phyloP scores from a whole-genome alignment of 306 rosid species.

The Lathyrus oleraceus region DNA sequence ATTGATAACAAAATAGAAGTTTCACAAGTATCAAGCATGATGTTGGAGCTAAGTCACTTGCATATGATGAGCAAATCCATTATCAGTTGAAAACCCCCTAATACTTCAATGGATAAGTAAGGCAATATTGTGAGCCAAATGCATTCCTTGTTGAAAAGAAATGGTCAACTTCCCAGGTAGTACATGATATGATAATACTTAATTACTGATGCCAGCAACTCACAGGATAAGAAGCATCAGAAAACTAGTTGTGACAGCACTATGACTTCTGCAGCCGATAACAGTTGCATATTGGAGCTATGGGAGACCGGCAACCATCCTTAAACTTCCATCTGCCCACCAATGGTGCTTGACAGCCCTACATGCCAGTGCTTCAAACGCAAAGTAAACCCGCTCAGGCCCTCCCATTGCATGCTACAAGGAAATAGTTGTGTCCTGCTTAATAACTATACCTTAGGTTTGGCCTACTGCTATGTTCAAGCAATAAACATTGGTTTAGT shows the following conservation, averaged over 20 bases:
- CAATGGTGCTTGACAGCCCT: slow-evolving; percentile 2
- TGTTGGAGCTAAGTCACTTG: slow-evolving; percentile 33
- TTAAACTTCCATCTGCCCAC: not conserved
- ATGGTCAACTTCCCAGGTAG: slow-evolving; percentile 4
- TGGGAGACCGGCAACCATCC: slow-evolving; percentile 5
- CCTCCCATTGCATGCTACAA: not conserved
- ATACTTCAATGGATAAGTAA: slow-evolving; percentile 43
- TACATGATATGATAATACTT: not conserved
- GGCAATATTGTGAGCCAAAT: slow-evolving; percentile 13
- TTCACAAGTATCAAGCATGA: not conserved
- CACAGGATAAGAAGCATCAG: slow-evolving; percentile 55
- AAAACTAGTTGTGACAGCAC: slow-evolving; percentile 40
- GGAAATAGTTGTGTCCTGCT: not conserved
- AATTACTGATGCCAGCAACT: slow-evolving; percentile 49
- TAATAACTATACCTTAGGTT: not conserved
- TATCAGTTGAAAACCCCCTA: slow-evolving; percentile 57
- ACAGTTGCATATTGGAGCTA: not conserved
- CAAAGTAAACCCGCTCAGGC: no score
- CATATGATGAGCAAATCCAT: slow-evolving; percentile 39
- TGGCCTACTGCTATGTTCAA: not conserved
- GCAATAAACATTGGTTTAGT: not conserved
- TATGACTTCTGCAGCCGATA: slow-evolving; percentile 44
- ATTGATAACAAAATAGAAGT: no score
- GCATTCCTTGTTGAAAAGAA: not conserved
- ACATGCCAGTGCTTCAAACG: not conserved